Conservation (phyloP, 768 basidiomycete genomes). For the Naematelia encephala region DNA sequence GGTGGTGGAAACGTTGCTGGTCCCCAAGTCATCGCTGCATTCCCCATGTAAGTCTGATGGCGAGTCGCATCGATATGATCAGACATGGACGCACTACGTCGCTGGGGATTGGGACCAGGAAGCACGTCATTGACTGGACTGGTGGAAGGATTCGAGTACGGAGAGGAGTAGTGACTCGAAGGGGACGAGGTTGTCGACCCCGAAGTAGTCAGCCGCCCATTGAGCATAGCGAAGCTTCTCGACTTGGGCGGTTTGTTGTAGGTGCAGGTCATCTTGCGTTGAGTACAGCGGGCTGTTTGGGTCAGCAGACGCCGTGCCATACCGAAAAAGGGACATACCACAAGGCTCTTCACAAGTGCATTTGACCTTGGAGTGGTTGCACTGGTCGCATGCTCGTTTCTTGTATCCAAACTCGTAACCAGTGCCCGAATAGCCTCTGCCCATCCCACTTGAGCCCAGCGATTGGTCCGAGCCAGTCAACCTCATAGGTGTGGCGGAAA, state of each 20-base stretch:
- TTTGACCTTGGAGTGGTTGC: constrained; percentile 48
- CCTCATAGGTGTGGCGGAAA: constrained; percentile 21
- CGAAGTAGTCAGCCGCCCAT: background rate
- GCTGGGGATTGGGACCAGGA: background rate
- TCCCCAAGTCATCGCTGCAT: background rate
- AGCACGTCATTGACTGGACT: background rate
- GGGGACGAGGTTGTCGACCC: constrained; percentile 20
- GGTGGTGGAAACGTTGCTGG: background rate
- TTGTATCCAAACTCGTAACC: constrained; percentile 37
- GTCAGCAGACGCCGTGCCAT: background rate
- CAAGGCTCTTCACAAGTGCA: constrained; percentile 48
- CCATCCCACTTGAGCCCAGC: constrained; percentile 8
- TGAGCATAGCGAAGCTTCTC: constrained; percentile 15
- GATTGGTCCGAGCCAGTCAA: constrained; percentile 27
- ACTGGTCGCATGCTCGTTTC: constrained; percentile 49
- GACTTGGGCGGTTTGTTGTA: constrained; percentile 36
- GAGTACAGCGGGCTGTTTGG: constrained; percentile 31
- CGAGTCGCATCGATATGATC: background rate
- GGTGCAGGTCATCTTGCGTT: constrained; percentile 30
- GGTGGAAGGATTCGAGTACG: constrained; percentile 12
- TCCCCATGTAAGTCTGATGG: background rate
- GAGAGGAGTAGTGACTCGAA: constrained; percentile 31
- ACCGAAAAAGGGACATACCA: constrained; percentile 25
- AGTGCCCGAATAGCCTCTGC: constrained; percentile 4
- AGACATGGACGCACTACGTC: background rate